A percentile compares a stretch with the other conserved stretches of the same genome.
phyloP scores from a whole-genome alignment of 2,329 filamentous ascomycete genomes.

The Myotisia sp. region DNA sequence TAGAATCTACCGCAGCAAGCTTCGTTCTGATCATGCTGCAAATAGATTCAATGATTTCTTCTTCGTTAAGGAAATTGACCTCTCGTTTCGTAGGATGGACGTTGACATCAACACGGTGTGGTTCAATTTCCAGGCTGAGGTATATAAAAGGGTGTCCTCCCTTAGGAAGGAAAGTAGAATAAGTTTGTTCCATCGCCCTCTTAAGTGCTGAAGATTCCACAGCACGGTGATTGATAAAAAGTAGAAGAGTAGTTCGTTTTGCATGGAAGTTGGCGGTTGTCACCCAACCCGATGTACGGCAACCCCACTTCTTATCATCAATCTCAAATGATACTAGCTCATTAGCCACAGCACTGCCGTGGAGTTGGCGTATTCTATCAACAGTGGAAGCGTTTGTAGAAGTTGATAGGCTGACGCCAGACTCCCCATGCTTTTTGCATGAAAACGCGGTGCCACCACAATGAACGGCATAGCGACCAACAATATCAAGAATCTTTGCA shows the following conservation, averaged over 20 bases:
- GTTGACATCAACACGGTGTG: conserved; percentile 85
- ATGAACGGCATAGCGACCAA: conserved; percentile 86
- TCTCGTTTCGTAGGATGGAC: conserved; percentile 94
- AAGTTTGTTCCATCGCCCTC: conserved; percentile 82
- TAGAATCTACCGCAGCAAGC: conserved; percentile 78
- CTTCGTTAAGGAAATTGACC: conserved; percentile 93
- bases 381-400: conserved; percentile 55
- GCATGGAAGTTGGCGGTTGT: conserved; percentile 92
- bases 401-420: conserved; percentile 66
- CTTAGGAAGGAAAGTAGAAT: conserved; percentile 76
- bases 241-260: conserved; percentile 71
- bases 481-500: conserved; percentile 91
- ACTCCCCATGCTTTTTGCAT: conserved; percentile 90
- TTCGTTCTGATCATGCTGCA: conserved; percentile 65
- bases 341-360: conserved; percentile 71
- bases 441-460: conserved; percentile 85
- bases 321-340: conserved; percentile 67
- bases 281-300: conserved; percentile 63
- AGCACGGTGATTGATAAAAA: conserved; percentile 93
- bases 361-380: conserved; percentile 81
- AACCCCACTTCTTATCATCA: conserved; percentile 65
- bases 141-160: conserved; percentile 90
- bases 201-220: conserved; percentile 83
- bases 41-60: conserved; percentile 80
- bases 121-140: conserved; percentile 82